phyloP scores from a whole-genome alignment of 2,329 filamentous ascomycete genomes.

The Neopestalotiopsis sp. region DNA sequence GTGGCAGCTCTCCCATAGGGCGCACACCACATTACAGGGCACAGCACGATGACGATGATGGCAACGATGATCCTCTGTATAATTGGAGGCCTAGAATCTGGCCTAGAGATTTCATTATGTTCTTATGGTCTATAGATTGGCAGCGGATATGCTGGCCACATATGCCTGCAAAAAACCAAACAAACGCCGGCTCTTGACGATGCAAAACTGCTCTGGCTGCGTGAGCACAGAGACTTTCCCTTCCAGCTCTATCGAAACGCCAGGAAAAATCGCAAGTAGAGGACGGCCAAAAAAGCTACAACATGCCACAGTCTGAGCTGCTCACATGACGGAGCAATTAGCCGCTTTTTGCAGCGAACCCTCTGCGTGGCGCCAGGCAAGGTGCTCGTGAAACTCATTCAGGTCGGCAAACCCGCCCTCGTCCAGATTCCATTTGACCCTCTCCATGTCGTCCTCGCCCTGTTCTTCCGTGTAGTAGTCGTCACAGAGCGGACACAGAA shows the following conservation, averaged over 20 bases:
- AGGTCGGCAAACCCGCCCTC: conserved; percentile 55
- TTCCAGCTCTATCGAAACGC: background rate
- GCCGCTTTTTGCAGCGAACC: conserved; percentile 41
- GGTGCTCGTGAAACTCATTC: conserved; percentile 55
- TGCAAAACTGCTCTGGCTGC: background rate
- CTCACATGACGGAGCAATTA: conserved; percentile 55
- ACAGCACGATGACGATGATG: no score
- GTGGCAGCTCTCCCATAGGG: no score
- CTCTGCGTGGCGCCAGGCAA: conserved; percentile 59
- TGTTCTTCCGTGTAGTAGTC: conserved; percentile 53
- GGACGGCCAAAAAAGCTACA: background rate
- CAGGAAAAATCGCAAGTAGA: background rate
- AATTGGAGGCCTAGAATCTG: background rate
- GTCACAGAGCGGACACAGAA: conserved; percentile 63
- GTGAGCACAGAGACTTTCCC: background rate
- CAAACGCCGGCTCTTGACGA: background rate
- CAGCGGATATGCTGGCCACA: background rate
- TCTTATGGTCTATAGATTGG: background rate
- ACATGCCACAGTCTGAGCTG: background rate
- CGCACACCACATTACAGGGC: no score
- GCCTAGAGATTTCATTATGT: background rate
- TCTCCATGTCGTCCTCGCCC: conserved; percentile 57
- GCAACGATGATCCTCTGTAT: no score
- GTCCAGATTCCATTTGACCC: conserved; percentile 51
- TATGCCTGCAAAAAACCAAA: background rate